Evolutionary conservation across 805 yeast species (phyloP).

Genomic region (Kluyveromyces nonfermentans): DNA sequence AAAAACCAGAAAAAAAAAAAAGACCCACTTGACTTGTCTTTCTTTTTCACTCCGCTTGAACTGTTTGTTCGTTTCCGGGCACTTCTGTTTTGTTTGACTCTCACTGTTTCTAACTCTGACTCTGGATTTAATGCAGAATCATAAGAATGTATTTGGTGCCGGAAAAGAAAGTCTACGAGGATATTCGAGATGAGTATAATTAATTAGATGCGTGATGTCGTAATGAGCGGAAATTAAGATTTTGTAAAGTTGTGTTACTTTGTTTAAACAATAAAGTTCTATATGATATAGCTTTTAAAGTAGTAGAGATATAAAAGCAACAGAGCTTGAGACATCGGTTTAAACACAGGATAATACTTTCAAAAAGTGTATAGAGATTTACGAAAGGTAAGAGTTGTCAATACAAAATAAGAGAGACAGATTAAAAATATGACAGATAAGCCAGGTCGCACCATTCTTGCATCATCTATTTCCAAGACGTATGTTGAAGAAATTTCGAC

Average conservation of each 20-base stretch:
- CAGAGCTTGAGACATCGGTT: no score
- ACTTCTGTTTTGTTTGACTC: background rate
- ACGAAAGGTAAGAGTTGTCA: no score
- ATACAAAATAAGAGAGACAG: background rate
- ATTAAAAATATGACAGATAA: constrained; percentile 18
- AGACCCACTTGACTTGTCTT: background rate
- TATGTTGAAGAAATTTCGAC: constrained; percentile 62
- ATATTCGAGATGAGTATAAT: background rate
- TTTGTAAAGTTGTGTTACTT: background rate
- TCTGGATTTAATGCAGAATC: background rate
- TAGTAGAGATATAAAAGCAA: background rate
- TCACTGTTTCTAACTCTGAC: background rate
- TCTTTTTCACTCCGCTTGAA: background rate
- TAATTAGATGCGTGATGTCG: background rate
- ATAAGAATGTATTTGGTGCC: background rate
- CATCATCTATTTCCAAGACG: constrained; percentile 78
- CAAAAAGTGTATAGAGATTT: no score
- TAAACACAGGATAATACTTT: no score
- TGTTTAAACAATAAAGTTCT: no score
- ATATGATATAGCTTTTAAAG: background rate
- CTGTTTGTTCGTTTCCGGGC: no score
- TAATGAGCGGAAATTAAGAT: background rate
- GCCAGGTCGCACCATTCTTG: constrained; percentile 74
- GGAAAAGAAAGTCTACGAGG: background rate
- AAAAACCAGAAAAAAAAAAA: no score